phyloP scores from a whole-genome alignment of 371 early-diverging fungal genomes.

The Lichtheimia ornata region DNA sequence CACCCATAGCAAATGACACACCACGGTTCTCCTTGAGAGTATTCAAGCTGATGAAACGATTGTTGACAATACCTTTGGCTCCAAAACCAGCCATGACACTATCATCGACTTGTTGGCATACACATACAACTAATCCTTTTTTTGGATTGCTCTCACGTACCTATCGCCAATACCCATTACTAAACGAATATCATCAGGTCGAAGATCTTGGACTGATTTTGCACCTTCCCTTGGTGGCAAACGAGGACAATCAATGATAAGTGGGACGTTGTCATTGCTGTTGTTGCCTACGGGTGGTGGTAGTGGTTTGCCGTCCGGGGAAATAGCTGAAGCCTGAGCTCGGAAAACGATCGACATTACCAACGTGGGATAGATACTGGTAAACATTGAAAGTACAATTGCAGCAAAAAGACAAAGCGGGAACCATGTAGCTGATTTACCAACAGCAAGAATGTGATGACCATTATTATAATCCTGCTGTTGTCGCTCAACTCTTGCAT shows the following conservation, averaged over 20 bases:
- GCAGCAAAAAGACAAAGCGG: conserved; percentile 8
- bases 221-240: conserved; percentile 31
- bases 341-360: conserved; percentile 20
- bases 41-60: conserved; percentile 25
- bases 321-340: conserved; percentile 11
- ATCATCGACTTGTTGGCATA: neutral
- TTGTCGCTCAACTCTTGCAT: too few relatives aligned
- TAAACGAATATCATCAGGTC: conserved; percentile 65
- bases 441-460: too few relatives aligned
- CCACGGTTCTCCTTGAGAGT: conserved; percentile 48
- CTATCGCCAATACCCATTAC: conserved; percentile 69
- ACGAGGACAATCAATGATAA: conserved; percentile 31
- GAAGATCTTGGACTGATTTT: conserved; percentile 36
- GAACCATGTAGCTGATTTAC: neutral
- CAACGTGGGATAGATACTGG: conserved; percentile 21
- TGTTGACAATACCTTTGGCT: conserved; percentile 39
- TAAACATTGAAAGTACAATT: neutral
- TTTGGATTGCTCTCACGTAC: conserved; percentile 15
- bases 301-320: neutral
- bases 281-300: neutral
- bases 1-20: conserved; percentile 54
- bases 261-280: conserved; percentile 6
- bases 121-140: neutral
- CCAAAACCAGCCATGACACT: conserved; percentile 74
- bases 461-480: too few relatives aligned